Evolutionary conservation across 495 filamentous ascomycete genomes (phyloP).

Genomic region (Penicillium mononematosum): DNA sequence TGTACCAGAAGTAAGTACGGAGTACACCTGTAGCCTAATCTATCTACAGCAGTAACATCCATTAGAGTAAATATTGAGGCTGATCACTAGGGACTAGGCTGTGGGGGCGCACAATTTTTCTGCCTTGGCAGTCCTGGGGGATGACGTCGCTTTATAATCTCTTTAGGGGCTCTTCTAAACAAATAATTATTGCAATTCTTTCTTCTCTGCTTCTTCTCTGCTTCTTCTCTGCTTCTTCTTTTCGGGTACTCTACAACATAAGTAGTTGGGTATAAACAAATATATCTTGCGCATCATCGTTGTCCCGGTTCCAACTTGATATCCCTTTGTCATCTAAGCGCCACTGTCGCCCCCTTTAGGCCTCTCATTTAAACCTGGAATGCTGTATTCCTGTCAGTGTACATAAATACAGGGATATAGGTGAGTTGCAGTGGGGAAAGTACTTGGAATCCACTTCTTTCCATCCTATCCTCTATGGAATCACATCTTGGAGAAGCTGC

Average conservation of each 20-base stretch:
- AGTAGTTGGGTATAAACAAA: neutral
- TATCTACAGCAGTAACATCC: no score
- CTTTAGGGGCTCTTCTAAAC: neutral
- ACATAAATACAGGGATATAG: conserved; percentile 4
- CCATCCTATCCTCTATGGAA: neutral
- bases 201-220: neutral
- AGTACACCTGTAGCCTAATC: no score
- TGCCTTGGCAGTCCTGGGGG: conserved; percentile 21
- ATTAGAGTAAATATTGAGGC: neutral
- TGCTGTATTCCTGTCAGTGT: neutral
- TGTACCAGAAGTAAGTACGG: no score
- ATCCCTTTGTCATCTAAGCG: conserved; percentile 9
- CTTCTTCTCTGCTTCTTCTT: neutral
- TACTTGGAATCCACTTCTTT: neutral
- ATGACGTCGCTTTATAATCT: conserved; percentile 9
- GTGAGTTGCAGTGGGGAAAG: neutral
- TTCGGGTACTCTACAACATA: neutral
- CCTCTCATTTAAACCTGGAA: neutral
- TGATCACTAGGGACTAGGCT: neutral
- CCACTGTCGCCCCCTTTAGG: conserved; percentile 1
- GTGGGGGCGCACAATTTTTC: neutral
- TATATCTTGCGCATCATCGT: conserved; percentile 1
- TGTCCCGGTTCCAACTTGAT: neutral
- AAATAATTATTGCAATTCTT: neutral
- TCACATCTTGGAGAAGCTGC: conserved; percentile 1